Conservation (phyloP, 345 rosid genomes). For the Sonneratia alba region DNA sequence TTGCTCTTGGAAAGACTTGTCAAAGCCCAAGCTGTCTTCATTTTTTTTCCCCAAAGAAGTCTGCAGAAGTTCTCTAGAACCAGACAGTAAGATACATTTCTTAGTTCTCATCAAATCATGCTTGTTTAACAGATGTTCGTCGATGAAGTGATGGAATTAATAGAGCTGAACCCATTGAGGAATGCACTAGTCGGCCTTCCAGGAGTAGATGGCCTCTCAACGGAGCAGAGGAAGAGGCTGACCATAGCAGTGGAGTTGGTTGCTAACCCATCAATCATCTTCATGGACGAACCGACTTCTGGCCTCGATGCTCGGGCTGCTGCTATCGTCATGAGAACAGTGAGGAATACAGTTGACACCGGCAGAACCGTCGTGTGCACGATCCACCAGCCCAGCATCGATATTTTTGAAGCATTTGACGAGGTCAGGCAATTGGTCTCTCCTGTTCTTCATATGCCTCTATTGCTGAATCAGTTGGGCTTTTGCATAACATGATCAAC, state of each 20-base stretch:
- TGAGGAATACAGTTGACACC: constrained; percentile 85
- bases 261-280: constrained; percentile 86
- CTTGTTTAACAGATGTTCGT: constrained; percentile 53
- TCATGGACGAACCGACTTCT: constrained; percentile 96
- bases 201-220: constrained; percentile 71
- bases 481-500: background rate
- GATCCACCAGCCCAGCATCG: constrained; percentile 93
- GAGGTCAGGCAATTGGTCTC: constrained; percentile 37
- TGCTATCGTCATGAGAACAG: constrained; percentile 91
- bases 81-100: background rate
- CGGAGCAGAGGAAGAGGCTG: constrained; percentile 88
- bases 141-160: constrained; percentile 85
- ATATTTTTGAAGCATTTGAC: constrained; percentile 84
- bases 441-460: background rate
- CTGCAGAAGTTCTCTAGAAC: too few species aligned
- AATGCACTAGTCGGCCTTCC: constrained; percentile 85
- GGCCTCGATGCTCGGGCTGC: constrained; percentile 98
- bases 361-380: constrained; percentile 95
- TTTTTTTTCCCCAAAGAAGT: too few species aligned
- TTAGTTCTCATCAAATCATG: background rate
- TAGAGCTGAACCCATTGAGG: constrained; percentile 65
- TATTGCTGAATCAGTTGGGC: background rate
- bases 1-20: background rate
- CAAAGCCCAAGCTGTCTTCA: too few species aligned
- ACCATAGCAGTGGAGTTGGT: constrained; percentile 94